phyloP scores from a whole-genome alignment of 495 filamentous ascomycete genomes.

The Xylaria longipes region DNA sequence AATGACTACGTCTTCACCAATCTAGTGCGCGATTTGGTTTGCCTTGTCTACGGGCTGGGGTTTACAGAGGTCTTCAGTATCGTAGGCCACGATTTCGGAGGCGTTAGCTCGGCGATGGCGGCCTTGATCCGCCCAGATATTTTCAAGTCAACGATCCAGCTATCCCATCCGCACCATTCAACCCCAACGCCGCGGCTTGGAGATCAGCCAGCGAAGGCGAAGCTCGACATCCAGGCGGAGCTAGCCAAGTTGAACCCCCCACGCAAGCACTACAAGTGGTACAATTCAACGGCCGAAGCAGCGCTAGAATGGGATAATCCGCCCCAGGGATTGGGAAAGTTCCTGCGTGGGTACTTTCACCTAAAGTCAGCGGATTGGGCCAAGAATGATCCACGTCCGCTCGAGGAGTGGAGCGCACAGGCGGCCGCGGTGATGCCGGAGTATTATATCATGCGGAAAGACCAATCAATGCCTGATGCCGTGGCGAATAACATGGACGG shows the following conservation, averaged over 20 bases:
- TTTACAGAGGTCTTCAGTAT: conserved; percentile 65
- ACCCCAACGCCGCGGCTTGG: conserved; percentile 32
- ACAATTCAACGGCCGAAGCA: conserved; percentile 65
- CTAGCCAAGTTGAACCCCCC: conserved; percentile 58
- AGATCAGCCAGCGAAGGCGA: conserved; percentile 13
- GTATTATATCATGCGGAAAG: conserved; percentile 71
- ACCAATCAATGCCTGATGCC: conserved; percentile 62
- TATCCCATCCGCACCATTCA: conserved; percentile 50
- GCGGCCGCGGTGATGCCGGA: conserved; percentile 65
- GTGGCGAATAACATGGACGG: conserved; percentile 59
- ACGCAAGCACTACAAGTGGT: conserved; percentile 74
- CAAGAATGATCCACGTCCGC: conserved; percentile 58
- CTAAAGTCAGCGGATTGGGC: conserved; percentile 69
- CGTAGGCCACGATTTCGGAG: conserved; percentile 73
- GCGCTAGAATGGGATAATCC: conserved; percentile 65
- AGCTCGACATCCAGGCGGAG: conserved; percentile 59
- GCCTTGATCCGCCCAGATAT: conserved; percentile 70
- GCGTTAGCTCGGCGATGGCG: conserved; percentile 62
- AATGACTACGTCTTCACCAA: conserved; percentile 62
- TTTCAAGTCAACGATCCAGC: conserved; percentile 60
- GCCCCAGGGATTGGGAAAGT: conserved; percentile 58
- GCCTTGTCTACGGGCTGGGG: conserved; percentile 65
- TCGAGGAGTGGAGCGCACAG: conserved; percentile 60
- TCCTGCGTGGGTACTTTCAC: conserved; percentile 72
- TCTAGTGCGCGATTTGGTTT: conserved; percentile 67